phyloP scores from a whole-genome alignment of 1,139 yeast species.

The Yamadazyma mexicana region DNA sequence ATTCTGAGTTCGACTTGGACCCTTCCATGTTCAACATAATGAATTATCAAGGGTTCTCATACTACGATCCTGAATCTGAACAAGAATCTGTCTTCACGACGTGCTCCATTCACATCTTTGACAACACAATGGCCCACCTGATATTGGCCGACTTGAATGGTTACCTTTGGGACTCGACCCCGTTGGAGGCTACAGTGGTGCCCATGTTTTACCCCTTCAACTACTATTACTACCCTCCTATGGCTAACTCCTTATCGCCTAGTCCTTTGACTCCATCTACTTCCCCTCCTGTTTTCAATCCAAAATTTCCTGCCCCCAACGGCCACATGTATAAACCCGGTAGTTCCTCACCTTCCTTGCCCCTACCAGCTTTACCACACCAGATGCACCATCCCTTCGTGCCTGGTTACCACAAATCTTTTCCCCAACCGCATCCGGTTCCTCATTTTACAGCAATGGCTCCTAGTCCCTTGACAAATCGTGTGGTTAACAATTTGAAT shows the following conservation, averaged over 20 bases:
- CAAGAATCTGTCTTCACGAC: constrained; percentile 2
- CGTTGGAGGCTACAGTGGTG: constrained; percentile 19
- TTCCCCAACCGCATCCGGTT: not conserved
- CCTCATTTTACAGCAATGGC: no score
- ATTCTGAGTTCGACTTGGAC: not conserved
- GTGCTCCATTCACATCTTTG: constrained; percentile 18
- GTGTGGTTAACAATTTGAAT: not conserved
- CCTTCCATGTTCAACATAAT: constrained; percentile 3
- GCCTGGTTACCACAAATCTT: not conserved
- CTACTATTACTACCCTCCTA: constrained; percentile 3
- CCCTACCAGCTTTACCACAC: not conserved
- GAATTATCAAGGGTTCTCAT: constrained; percentile 7
- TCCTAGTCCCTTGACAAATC: not conserved
- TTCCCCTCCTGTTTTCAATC: constrained; percentile 1
- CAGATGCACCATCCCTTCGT: not conserved
- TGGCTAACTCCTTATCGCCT: not conserved
- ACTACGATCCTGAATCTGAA: constrained; percentile 3
- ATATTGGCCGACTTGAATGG: constrained; percentile 26
- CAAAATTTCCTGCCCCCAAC: not conserved
- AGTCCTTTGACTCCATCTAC: constrained; percentile 6
- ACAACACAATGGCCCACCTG: constrained; percentile 16
- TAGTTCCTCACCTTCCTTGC: not conserved
- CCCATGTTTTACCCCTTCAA: constrained; percentile 7
- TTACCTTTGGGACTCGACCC: constrained; percentile 23
- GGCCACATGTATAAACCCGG: not conserved